Conservation (phyloP, 768 basidiomycete genomes). For the Mycena belliarum region DNA sequence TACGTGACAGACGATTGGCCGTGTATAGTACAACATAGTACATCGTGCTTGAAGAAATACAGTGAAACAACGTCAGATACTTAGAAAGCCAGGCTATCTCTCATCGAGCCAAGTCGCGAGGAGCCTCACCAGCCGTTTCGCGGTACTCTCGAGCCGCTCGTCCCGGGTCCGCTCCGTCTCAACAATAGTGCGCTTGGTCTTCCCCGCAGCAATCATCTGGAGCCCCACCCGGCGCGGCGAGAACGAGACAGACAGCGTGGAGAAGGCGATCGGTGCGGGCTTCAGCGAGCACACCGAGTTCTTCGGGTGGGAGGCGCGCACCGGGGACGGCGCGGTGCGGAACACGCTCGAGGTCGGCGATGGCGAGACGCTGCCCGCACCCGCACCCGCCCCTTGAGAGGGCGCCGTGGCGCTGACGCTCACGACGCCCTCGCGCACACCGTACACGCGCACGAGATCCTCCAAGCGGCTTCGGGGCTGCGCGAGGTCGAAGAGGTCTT, state of each 20-base stretch:
- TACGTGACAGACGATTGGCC: no score
- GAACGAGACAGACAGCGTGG: slow-evolving; percentile 41
- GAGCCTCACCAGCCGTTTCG: slow-evolving; percentile 51
- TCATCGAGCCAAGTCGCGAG: slow-evolving; percentile 44
- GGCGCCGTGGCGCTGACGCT: slow-evolving; percentile 22
- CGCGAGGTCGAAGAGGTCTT: slow-evolving; percentile 74
- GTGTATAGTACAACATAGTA: neutral
- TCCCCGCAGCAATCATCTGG: slow-evolving; percentile 31
- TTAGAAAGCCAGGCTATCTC: neutral
- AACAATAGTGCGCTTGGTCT: slow-evolving; percentile 53
- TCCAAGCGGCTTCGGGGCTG: slow-evolving; percentile 78
- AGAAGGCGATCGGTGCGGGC: slow-evolving; percentile 38
- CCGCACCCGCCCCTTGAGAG: neutral
- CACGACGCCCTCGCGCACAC: slow-evolving; percentile 42
- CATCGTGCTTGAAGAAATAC: neutral
- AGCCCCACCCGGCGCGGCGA: slow-evolving; percentile 44
- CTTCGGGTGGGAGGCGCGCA: slow-evolving; percentile 5
- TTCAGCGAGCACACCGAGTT: slow-evolving; percentile 7
- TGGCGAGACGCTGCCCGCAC: slow-evolving; percentile 8
- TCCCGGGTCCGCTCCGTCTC: slow-evolving; percentile 51
- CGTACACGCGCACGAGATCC: slow-evolving; percentile 60
- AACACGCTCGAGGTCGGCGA: slow-evolving; percentile 21
- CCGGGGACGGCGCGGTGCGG: slow-evolving; percentile 2
- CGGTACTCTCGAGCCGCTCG: slow-evolving; percentile 58
- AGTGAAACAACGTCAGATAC: neutral